These are phyloP conservation scores for Penicillium sp. DNA, from an alignment of 2,329 filamentous ascomycete genomes.

Conservation along the genomic window DNA sequence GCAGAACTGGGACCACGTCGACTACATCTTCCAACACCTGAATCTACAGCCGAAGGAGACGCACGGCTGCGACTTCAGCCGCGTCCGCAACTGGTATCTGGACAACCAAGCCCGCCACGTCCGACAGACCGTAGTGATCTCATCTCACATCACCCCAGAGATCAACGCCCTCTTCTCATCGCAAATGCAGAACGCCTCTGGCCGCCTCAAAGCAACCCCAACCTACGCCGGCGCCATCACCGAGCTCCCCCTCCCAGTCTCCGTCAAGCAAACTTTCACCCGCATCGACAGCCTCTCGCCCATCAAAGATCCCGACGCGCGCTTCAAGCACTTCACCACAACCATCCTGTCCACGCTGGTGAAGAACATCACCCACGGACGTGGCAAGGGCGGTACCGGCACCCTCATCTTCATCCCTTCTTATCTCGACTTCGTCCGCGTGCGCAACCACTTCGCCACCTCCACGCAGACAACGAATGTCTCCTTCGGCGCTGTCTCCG, in stretches of 20 bases:
- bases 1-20: constrained; percentile 98
- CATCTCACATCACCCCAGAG: constrained; percentile 83
- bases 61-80: constrained; percentile 89
- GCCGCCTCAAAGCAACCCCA: constrained; percentile 69
- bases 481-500: constrained; percentile 78
- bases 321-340: constrained; percentile 87
- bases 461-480: constrained; percentile 55
- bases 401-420: constrained; percentile 86
- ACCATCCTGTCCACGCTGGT: constrained; percentile 72
- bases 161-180: constrained; percentile 73
- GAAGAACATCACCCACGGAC: constrained; percentile 50
- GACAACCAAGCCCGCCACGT: constrained; percentile 75
- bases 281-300: constrained; percentile 72
- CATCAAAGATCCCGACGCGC: constrained; percentile 73
- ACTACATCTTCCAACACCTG: constrained; percentile 85
- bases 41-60: constrained; percentile 86
- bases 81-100: constrained; percentile 88
- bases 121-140: constrained; percentile 79
- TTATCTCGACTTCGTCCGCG: constrained; percentile 90
- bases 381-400: constrained; percentile 55
- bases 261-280: constrained; percentile 81
- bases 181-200: constrained; percentile 74
- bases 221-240: constrained; percentile 70
- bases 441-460: constrained; percentile 87
- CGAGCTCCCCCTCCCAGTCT: constrained; percentile 59